Percentiles rank a stretch among this genome's conserved stretches.
phyloP scores from a whole-genome alignment of 345 rosid species.

The Litchi chinensis region DNA sequence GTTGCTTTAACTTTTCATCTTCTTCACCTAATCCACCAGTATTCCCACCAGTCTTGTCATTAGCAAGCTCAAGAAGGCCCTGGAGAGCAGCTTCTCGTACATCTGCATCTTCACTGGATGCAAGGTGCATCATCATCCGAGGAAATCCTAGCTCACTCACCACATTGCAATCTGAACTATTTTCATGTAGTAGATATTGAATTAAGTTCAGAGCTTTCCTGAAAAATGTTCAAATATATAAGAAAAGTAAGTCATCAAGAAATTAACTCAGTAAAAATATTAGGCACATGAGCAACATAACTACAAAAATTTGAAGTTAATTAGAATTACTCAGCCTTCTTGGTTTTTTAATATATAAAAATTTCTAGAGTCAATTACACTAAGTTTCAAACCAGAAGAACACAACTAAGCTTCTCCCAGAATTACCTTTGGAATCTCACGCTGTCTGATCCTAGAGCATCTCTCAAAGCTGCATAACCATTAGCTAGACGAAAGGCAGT shows the following conservation, averaged over 20 bases:
- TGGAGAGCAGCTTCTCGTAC: constrained; percentile 85
- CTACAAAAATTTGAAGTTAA: not conserved
- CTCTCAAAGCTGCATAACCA: constrained; percentile 78
- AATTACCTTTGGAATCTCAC: constrained; percentile 81
- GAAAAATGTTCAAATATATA: constrained; percentile 24
- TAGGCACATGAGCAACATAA: not conserved
- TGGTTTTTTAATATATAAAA: not conserved
- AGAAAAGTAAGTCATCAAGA: not conserved
- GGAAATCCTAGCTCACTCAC: constrained; percentile 74
- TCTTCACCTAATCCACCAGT: constrained; percentile 46
- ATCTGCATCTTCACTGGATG: constrained; percentile 67
- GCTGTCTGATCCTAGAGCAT: constrained; percentile 71
- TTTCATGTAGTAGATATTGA: constrained; percentile 81
- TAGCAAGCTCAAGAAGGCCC: constrained; percentile 67
- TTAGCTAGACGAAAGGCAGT: constrained; percentile 86
- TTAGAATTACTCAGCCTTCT: too few species aligned
- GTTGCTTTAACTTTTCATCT: constrained; percentile 58
- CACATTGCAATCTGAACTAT: constrained; percentile 63
- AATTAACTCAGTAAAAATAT: not conserved
- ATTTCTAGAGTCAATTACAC: not conserved
- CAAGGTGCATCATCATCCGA: constrained; percentile 80
- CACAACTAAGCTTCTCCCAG: too few species aligned
- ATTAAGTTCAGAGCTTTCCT: constrained; percentile 93
- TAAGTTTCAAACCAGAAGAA: not conserved
- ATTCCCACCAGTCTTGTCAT: constrained; percentile 44